A percentile compares a stretch with the other conserved stretches of the same genome.
These are phyloP conservation scores for Entophlyctis helioformis DNA, from an alignment of 192 early-diverging fungal genomes.

Conservation along the genomic window DNA sequence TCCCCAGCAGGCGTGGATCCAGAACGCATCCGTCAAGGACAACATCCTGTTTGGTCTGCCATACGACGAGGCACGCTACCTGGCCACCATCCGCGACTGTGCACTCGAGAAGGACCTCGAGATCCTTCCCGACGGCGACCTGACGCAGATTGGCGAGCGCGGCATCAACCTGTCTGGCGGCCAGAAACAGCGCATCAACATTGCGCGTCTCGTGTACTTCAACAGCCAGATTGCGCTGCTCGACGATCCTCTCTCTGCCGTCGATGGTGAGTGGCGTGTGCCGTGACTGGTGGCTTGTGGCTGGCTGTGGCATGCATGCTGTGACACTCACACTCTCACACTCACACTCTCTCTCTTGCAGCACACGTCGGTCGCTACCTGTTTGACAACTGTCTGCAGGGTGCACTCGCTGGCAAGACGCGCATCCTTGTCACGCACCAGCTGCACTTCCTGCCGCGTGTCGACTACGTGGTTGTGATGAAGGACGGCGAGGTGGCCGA, in stretches of 20 bases:
- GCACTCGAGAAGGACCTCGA: constrained; percentile 61
- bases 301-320: no score
- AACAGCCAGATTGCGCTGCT: constrained; percentile 66
- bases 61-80: constrained; percentile 48
- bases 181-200: constrained; percentile 73
- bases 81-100: constrained; percentile 53
- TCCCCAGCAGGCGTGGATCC: constrained; percentile 82
- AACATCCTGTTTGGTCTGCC: constrained; percentile 63
- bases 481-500: constrained; percentile 60
- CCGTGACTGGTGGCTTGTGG: no score
- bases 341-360: constrained; percentile 43
- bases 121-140: constrained; percentile 58
- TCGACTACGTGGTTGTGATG: constrained; percentile 59
- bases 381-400: constrained; percentile 62
- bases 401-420: constrained; percentile 57
- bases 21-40: constrained; percentile 47
- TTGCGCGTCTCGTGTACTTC: constrained; percentile 69
- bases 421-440: constrained; percentile 77
- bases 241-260: constrained; percentile 80
- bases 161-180: constrained; percentile 49
- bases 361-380: constrained; percentile 51
- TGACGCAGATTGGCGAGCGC: constrained; percentile 37
- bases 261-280: constrained; percentile 54
- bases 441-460: constrained; percentile 61
- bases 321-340: background rate